Evolutionary conservation across 164 flowering plant genomes (phyloP), one percentile per base, ranked within the genome.

Genomic region (Amborella trichopoda): DNA sequence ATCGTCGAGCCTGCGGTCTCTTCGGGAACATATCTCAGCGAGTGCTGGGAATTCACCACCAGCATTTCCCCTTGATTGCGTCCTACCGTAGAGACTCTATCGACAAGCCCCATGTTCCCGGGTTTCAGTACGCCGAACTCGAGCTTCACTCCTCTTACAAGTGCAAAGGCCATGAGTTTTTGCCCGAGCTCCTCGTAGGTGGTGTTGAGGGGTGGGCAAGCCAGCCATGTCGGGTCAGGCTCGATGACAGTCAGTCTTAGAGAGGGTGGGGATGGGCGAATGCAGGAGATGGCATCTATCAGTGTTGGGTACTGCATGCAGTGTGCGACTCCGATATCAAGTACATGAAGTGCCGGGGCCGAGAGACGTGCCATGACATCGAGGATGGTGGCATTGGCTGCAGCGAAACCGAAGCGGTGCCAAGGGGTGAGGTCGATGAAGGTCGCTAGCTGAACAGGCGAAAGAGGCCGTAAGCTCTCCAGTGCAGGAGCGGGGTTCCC

Each of bases 231-330:
- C 27, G 70, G 28, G 2, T 67, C 72, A 3, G 76, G 75, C n/a
- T n/a, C n/a, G 41, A 38, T 4, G 0, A 83, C 81, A 0, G 95
- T 86, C 51, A 86, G 83, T 45, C 70, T 74, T 13, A 91, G 19
- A 2, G 77, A 38, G 1, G 90, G 93, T 1, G 83, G 88, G 1
- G 50, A 70, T 30, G 76, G 81, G 2, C 61, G 61, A 0, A 85
- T 74, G 5, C 47, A 71, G 1, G 94, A 66, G 2, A 91, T 63
- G 5, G 88, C 68, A 30, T 91, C 98, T 13, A 91, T 73, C 9
- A 91, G 67, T 1, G 99, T 91, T 0, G 99, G 99, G 24, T 82
- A 80, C 55, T 91, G 99, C 96, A 91, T 84, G 80, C 99, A 91
- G 44, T 84, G 96, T 0, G 95, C 78, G 9, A 68, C 54, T 59